phyloP scores from a whole-genome alignment of 2,329 filamentous ascomycete species.

The Colletotrichum theobromicola region DNA sequence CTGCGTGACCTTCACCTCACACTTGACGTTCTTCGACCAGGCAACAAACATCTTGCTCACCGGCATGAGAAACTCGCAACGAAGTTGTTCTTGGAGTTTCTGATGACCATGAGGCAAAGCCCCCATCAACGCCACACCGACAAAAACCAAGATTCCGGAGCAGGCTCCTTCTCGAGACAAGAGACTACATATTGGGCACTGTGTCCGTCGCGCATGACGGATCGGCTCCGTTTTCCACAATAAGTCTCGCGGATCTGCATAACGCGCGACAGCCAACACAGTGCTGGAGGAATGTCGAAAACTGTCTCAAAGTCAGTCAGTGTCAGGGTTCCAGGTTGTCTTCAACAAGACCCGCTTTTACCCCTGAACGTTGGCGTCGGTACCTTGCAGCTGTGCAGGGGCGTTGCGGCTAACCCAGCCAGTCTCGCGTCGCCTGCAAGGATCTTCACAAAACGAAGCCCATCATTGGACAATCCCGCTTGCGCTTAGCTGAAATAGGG shows the following conservation, averaged over 20 bases:
- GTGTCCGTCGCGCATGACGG: constrained; percentile 10
- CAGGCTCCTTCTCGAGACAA: background rate
- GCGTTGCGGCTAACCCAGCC: constrained; percentile 8
- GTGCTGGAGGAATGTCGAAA: background rate
- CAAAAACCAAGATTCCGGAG: background rate
- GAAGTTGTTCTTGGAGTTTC: background rate
- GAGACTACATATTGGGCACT: background rate
- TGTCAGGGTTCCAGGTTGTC: constrained; percentile 16
- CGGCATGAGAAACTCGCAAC: background rate
- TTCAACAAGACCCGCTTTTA: constrained; percentile 25
- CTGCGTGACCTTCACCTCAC: background rate
- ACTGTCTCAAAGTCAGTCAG: background rate
- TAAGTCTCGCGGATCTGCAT: background rate
- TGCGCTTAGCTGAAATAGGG: constrained; percentile 19
- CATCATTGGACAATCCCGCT: constrained; percentile 22
- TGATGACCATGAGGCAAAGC: background rate
- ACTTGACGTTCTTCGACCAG: background rate
- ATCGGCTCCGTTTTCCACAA: constrained; percentile 15
- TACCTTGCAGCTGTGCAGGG: constrained; percentile 15
- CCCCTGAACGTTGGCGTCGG: constrained; percentile 25
- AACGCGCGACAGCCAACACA: background rate
- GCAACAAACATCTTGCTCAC: background rate
- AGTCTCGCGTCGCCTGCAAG: background rate
- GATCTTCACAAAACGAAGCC: background rate
- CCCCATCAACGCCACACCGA: background rate